These are phyloP conservation scores for Pugionium dolabratum DNA, from an alignment of 345 rosid species.

Conservation along the genomic window DNA sequence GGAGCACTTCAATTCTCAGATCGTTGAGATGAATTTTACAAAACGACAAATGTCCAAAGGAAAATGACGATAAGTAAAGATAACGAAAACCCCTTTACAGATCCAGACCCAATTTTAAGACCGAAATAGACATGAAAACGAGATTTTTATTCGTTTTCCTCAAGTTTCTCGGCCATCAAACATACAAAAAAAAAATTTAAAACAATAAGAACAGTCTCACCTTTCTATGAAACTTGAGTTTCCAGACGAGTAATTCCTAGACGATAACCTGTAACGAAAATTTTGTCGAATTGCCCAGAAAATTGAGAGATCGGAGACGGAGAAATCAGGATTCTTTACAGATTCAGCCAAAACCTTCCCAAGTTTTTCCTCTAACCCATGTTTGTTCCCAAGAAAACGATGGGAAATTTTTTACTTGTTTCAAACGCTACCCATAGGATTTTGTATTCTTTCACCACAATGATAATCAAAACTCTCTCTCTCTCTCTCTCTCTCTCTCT, in stretches of 20 bases:
- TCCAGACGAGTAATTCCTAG: no score
- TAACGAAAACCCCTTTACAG: no score
- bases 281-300: constrained; percentile 31
- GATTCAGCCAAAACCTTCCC: constrained; percentile 34
- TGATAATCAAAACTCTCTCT: constrained; percentile 2
- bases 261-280: neutral
- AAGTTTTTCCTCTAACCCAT: constrained; percentile 48
- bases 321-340: no score
- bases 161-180: constrained; percentile 1
- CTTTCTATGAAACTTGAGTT: constrained; percentile 28
- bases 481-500: no score
- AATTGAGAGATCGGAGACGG: constrained; percentile 26
- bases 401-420: constrained; percentile 23
- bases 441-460: constrained; percentile 36
- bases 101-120: no score
- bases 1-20: constrained; percentile 9
- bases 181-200: neutral
- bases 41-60: no score
- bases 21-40: neutral
- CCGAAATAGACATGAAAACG: no score
- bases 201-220: no score
- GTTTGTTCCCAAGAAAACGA: constrained; percentile 44
- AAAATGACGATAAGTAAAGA: no score
- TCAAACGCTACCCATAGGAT: constrained; percentile 47
- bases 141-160: no score